These are phyloP conservation scores for Trichoderma orchidacearum DNA, from an alignment of 495 filamentous ascomycete species.

Conservation along the genomic window DNA sequence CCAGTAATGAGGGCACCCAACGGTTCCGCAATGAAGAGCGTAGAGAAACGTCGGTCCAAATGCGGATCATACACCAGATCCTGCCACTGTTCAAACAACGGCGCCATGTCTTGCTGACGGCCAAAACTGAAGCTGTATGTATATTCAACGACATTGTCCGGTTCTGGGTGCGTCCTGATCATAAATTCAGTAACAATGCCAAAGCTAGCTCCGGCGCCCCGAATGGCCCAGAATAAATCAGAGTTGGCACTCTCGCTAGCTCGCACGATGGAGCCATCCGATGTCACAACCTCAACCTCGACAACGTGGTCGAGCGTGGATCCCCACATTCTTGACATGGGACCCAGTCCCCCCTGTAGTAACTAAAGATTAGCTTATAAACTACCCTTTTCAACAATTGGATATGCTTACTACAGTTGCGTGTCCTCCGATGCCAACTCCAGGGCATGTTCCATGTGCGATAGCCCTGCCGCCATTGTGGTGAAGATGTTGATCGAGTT, in stretches of 20 bases:
- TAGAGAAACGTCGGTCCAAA: conserved; percentile 39
- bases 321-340: conserved; percentile 44
- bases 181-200: conserved; percentile 54
- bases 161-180: conserved; percentile 43
- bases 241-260: conserved; percentile 34
- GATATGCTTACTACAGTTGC: conserved; percentile 34
- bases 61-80: conserved; percentile 33
- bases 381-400: background rate
- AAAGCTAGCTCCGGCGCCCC: conserved; percentile 47
- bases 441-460: conserved; percentile 51
- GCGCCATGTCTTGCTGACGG: conserved; percentile 23
- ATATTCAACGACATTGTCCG: conserved; percentile 36
- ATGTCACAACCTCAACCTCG: conserved; percentile 46
- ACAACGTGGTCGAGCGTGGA: conserved; percentile 36
- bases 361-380: conserved; percentile 3
- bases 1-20: conserved; percentile 35
- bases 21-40: conserved; percentile 34
- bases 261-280: conserved; percentile 40
- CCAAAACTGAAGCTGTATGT: conserved; percentile 31
- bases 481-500: conserved; percentile 45
- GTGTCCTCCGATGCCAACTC: conserved; percentile 60
- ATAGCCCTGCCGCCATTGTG: conserved; percentile 49
- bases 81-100: conserved; percentile 25
- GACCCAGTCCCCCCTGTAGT: conserved; percentile 35
- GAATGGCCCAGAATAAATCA: conserved; percentile 47